Evolutionary conservation across 1,139 yeast species (phyloP).

Genomic region (Debaryomycetaceae sp.): DNA sequence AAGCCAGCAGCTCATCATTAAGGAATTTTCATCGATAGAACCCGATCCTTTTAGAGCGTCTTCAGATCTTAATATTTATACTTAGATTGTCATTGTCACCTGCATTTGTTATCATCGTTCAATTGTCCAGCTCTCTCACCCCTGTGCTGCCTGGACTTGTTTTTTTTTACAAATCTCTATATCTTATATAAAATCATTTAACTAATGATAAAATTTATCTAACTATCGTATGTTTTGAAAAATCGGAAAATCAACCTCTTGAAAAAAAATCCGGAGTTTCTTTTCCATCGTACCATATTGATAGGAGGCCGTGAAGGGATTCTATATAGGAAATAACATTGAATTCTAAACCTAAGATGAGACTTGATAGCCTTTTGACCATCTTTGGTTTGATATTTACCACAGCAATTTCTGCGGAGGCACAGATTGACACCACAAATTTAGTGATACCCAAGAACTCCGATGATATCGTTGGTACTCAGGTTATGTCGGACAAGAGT

Average conservation of each 20-base stretch:
- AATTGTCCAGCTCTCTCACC: neutral
- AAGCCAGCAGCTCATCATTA: slow-evolving; percentile 42
- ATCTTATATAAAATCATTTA: too few relatives aligned
- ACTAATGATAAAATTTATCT: neutral
- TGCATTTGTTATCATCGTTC: neutral
- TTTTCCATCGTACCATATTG: too few relatives aligned
- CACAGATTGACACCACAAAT: neutral
- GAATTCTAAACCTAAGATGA: neutral
- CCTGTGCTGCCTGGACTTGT: neutral
- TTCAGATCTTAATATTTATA: neutral
- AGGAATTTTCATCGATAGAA: neutral
- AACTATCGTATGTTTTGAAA: neutral
- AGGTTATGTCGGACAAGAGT: neutral
- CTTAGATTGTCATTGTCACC: neutral
- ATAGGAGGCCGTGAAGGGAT: too few relatives aligned
- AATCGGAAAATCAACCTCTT: neutral
- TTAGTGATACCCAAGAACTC: neutral
- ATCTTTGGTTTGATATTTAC: neutral
- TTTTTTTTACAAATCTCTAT: neutral
- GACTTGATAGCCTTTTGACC: neutral
- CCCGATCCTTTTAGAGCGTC: slow-evolving; percentile 1
- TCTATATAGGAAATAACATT: too few relatives aligned
- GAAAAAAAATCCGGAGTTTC: neutral
- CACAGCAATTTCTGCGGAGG: neutral
- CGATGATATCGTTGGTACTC: neutral